These are phyloP conservation scores for Curvularia verruculosa DNA, from an alignment of 2,329 filamentous ascomycete genomes.

Conservation along the genomic window DNA sequence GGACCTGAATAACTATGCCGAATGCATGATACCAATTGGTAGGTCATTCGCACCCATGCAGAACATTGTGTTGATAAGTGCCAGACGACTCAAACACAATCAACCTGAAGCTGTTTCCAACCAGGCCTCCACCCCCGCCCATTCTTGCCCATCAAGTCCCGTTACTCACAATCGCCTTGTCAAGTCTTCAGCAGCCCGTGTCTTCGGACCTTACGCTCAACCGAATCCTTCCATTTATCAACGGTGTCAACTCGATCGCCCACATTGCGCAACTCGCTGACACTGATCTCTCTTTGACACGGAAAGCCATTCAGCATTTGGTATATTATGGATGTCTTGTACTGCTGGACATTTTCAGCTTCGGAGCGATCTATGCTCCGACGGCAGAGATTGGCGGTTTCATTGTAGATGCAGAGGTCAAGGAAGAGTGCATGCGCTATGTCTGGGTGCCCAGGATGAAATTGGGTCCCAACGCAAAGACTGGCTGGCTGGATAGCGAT, in stretches of 20 bases:
- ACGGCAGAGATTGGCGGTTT: conserved; percentile 81
- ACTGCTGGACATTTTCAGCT: conserved; percentile 94
- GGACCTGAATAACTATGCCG: conserved; percentile 94
- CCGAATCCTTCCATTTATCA: conserved; percentile 82
- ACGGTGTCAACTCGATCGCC: conserved; percentile 88
- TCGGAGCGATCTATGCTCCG: conserved; percentile 86
- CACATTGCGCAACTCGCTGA: conserved; percentile 85
- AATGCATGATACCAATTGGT: conserved; percentile 98
- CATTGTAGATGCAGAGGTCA: conserved; percentile 73
- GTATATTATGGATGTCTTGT: conserved; percentile 92
- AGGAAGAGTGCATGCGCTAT: conserved; percentile 87
- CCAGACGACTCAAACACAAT: conserved; percentile 90
- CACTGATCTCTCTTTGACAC: conserved; percentile 83
- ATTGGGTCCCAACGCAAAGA: conserved; percentile 22
- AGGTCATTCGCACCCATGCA: conserved; percentile 40
- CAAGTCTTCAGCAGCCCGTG: conserved; percentile 53
- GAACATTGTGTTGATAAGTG: conserved; percentile 4
- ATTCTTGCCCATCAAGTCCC: conserved; percentile 92
- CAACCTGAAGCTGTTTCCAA: conserved; percentile 94
- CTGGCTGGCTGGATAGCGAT: conserved; percentile 26
- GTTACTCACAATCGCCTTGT: conserved; percentile 65
- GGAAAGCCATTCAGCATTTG: conserved; percentile 84
- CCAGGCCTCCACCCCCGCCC: conserved; percentile 74
- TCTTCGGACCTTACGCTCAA: conserved; percentile 76
- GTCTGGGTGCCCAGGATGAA: conserved; percentile 59